These are phyloP conservation scores for Cyclocybe aegerita DNA, from an alignment of 768 basidiomycete genomes.

Conservation along the genomic window DNA sequence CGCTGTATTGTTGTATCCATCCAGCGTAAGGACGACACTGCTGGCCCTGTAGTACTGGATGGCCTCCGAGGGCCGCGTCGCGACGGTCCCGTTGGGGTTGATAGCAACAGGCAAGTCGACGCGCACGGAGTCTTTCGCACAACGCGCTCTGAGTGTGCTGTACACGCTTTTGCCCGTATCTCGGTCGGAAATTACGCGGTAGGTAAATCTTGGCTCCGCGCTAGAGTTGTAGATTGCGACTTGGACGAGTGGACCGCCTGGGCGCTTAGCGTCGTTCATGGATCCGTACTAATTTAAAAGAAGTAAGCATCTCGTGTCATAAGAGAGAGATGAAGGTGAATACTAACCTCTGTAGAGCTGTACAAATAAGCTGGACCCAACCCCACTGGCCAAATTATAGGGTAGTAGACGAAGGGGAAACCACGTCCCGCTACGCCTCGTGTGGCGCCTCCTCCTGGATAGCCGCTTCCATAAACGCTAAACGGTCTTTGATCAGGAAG, in stretches of 20 bases:
- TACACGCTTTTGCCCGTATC: slow-evolving; percentile 37
- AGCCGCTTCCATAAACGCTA: slow-evolving; percentile 56
- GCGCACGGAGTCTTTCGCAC: slow-evolving; percentile 16
- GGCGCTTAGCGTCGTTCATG: slow-evolving; percentile 36
- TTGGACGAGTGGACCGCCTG: slow-evolving; percentile 38
- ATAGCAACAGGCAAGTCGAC: slow-evolving; percentile 14
- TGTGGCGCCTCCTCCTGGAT: slow-evolving; percentile 39
- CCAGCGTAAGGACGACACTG: slow-evolving; percentile 50
- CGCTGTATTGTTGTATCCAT: slow-evolving; percentile 59
- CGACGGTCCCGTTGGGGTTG: slow-evolving; percentile 14
- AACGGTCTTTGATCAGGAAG: not conserved
- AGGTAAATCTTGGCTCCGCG: slow-evolving; percentile 24
- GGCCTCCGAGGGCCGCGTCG: slow-evolving; percentile 40
- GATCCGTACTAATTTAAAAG: slow-evolving; percentile 2
- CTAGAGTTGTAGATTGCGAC: slow-evolving; percentile 29
- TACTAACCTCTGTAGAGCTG: slow-evolving; percentile 5
- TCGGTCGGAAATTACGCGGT: slow-evolving; percentile 40
- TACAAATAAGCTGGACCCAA: slow-evolving; percentile 20
- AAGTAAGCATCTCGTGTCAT: slow-evolving; percentile 30
- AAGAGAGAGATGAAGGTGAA: not conserved
- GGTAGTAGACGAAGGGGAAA: slow-evolving; percentile 62
- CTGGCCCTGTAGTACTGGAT: slow-evolving; percentile 61
- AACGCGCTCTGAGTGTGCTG: slow-evolving; percentile 33
- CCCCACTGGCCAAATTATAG: slow-evolving; percentile 38
- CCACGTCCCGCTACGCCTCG: slow-evolving; percentile 40